Percentiles rank a stretch among this genome's conserved stretches.
phyloP scores from a whole-genome alignment of 257 asterid genomes.

The Oldenlandia corymbosa region DNA sequence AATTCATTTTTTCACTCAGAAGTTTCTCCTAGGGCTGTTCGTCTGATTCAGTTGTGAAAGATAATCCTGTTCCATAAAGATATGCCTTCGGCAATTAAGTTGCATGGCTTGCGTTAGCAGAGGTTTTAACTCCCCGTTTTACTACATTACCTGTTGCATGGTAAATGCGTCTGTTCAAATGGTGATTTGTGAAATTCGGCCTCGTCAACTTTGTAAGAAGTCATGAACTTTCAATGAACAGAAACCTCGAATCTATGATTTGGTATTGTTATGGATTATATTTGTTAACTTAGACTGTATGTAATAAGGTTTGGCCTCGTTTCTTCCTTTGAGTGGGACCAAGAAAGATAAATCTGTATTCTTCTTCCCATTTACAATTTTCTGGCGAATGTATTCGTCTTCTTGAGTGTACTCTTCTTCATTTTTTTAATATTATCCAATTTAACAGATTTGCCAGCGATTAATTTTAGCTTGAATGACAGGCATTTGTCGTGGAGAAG shows the following conservation, averaged over 20 bases:
- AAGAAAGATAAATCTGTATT: not conserved
- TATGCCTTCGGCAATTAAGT: not conserved
- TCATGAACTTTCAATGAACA: not conserved
- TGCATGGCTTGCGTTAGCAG: not conserved
- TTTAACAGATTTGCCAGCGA: not conserved
- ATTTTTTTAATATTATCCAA: not conserved
- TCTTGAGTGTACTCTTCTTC: too few species aligned
- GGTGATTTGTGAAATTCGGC: too few species aligned
- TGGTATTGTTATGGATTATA: not conserved
- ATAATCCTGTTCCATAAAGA: too few species aligned
- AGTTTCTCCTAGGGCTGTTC: not conserved
- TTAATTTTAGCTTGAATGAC: conserved; percentile 22
- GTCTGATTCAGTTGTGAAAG: not conserved
- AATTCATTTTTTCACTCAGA: not conserved
- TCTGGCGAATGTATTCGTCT: too few species aligned
- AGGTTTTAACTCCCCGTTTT: not conserved
- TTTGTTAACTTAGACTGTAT: not conserved
- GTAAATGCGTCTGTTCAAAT: too few species aligned
- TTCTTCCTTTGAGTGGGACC: not conserved
- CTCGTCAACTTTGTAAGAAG: too few species aligned
- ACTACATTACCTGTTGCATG: too few species aligned
- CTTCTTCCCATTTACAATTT: not conserved
- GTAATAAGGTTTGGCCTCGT: not conserved
- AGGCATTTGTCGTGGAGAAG: conserved; percentile 72
- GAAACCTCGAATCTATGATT: not conserved